These are phyloP conservation scores for Trypanosoma melophagium DNA, from an alignment of 208 protist genomes.

Conservation along the genomic window DNA sequence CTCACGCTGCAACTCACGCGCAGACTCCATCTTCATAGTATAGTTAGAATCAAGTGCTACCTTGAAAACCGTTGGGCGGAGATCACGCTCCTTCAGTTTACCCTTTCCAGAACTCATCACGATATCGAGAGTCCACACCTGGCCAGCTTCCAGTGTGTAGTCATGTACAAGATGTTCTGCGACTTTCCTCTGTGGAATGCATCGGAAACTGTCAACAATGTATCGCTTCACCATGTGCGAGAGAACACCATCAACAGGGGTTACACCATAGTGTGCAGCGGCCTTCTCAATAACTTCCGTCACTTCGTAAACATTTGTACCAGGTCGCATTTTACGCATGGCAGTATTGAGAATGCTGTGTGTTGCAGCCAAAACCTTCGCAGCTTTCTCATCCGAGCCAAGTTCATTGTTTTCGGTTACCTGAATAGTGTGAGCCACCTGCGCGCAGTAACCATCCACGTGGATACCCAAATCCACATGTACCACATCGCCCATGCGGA, in stretches of 20 bases:
- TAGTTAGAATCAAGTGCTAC: conserved; percentile 94
- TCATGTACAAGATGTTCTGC: conserved; percentile 95
- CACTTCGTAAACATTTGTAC: conserved; percentile 88
- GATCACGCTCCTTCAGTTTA: conserved; percentile 89
- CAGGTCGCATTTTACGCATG: conserved; percentile 87
- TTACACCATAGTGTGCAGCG: conserved; percentile 92
- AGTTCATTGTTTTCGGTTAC: conserved; percentile 83
- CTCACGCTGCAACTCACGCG: conserved; percentile 93
- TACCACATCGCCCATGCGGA: conserved; percentile 94
- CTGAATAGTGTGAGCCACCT: conserved; percentile 96
- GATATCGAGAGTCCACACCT: conserved; percentile 93
- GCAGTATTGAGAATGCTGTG: conserved; percentile 94
- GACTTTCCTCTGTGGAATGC: conserved; percentile 90
- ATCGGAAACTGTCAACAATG: conserved; percentile 97
- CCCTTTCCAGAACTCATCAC: conserved; percentile 87
- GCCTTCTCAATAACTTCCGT: conserved; percentile 96
- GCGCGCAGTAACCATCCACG: conserved; percentile 97
- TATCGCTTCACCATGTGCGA: conserved; percentile 98
- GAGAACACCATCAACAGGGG: conserved; percentile 95
- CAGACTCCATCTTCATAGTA: conserved; percentile 97
- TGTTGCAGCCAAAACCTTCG: conserved; percentile 95
- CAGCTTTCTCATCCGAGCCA: conserved; percentile 83
- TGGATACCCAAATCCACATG: conserved; percentile 99
- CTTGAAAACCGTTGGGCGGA: conserved; percentile 95
- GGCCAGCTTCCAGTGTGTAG: conserved; percentile 88